These are phyloP conservation scores for Ceratobasidium sp. DNA, from an alignment of 1,284 basidiomycete species.

Conservation along the genomic window DNA sequence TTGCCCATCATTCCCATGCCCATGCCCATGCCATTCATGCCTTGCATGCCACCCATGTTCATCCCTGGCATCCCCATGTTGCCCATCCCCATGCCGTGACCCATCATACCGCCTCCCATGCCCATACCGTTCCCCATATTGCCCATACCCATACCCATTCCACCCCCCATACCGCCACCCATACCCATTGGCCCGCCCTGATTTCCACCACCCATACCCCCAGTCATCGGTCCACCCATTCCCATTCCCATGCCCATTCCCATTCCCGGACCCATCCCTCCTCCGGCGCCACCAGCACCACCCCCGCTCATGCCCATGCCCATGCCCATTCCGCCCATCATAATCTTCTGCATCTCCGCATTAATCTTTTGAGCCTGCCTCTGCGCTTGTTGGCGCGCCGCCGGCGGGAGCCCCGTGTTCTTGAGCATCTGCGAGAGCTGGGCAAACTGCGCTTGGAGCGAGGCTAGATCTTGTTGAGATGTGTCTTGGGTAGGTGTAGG, in stretches of 20 bases:
- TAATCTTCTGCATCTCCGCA: constrained; percentile 78
- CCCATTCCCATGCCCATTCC: constrained; percentile 26
- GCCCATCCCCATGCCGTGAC: constrained; percentile 36
- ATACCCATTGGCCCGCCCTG: constrained; percentile 24
- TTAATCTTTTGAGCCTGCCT: constrained; percentile 36
- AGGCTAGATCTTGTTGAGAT: constrained; percentile 18
- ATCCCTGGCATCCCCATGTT: constrained; percentile 20
- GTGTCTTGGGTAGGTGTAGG: background rate
- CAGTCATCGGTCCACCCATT: constrained; percentile 31
- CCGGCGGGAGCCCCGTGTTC: constrained; percentile 30
- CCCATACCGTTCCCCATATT: constrained; percentile 47
- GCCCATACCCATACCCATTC: constrained; percentile 45
- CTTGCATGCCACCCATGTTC: constrained; percentile 4
- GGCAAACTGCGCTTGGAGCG: constrained; percentile 37
- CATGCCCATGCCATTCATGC: constrained; percentile 5
- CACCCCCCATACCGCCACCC: constrained; percentile 30
- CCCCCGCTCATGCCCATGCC: constrained; percentile 31
- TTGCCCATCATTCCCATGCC: constrained; percentile 38
- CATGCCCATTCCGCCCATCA: constrained; percentile 22
- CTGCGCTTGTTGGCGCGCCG: constrained; percentile 33
- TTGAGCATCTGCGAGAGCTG: constrained; percentile 41
- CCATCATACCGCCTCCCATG: constrained; percentile 17
- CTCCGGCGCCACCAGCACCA: background rate
- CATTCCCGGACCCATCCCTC: background rate
- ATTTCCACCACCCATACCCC: constrained; percentile 36